Base-by-base conservation (phyloP, 1,139 yeast genomes). In the Protomyces macrosporus region DNA sequence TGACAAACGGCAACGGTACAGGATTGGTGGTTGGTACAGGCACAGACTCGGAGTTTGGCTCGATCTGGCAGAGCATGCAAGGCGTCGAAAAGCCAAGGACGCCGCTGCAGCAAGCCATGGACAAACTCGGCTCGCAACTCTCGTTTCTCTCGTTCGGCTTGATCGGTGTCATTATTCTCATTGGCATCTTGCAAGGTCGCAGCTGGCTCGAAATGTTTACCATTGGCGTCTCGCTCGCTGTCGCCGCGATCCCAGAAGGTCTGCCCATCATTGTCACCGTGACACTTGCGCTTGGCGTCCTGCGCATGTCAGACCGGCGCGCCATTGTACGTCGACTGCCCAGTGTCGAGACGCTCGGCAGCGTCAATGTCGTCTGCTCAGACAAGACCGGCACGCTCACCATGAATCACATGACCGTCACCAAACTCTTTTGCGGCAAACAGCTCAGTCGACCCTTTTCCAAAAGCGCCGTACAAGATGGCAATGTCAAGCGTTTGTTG, bases 211-310 rank as follows among this genome's bases (percentile, higher is more conserved):
- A 91, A 68, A 93, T 93, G 97, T 91, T 93, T 76, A 97, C 93
- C 73, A 90, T 93, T 67, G 89, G 97, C 1, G 98, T 93, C 9
- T 90, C 97, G 2, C 80, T 93, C 68, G 98, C 98, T 0, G 98
- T 93, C 12, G 98, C 98, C 57, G 98, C 98, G 1, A 91, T 93
- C 69, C 98, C 98, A 3, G 98, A 93, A 76, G 98, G 98, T 65
- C 81, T 93, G 69, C 98, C 98, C 0, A 91, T 93, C 71, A 91
- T 93, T 73, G 98, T 93, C 53, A 91, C 98, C 3, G 98, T 93
- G 4, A 93, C 98, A 0, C 79, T 93, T 69, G 98, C 98, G 0
- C 80, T 93, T 52, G 98, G 98, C 55, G 98, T 93, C 50, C 80
- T 91, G 70, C 82, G 97, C 76, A 93, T 93, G 98, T 97, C 98